Base-by-base conservation (phyloP, 2,329 filamentous ascomycete species). In the Cladosporium sp. region DNA sequence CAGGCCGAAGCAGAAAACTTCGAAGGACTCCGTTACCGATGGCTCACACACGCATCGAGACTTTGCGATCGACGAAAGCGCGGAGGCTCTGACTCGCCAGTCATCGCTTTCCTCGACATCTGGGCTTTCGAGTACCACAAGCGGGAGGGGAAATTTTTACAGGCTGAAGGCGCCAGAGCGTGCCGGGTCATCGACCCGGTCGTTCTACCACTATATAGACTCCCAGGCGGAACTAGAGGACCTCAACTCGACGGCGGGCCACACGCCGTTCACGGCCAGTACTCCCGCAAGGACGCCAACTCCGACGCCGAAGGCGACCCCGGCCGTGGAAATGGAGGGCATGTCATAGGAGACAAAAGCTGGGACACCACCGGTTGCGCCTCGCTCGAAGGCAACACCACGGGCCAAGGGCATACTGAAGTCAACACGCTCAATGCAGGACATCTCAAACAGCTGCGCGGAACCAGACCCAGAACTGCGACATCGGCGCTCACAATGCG, bases 11-110 rank as follows among this genome's bases (percentile, higher is more conserved):
- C 20, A 15, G 25, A 32, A 12, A 32, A 35, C 28, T 13, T 55
- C 34, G 51, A 55, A 19, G 39, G 35, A 36, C 40, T 45, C 20
- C 51, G 40, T 28, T 47, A 45, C n/a, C 51, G 40, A 17, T 55
- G 51, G 51, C 51, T 55, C 51, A 55, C 51, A 20, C 51, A 55
- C 39, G 51, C 39, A n/a, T 55, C 51, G 19, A 15, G 19, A n/a
- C 42, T 55, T 28, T 45, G 51, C 28, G 32, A 32, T 28, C 9
- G 32, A 32, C 32, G 51, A 32, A 20, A 45, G 32, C 28, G 25
- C 8, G 19, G 51, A 36, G 24, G 32, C 24, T 35, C 51, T 47
- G 15, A 45, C 39, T 13, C 51, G 20, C 12, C 40, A 44, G 13
- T 42, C 39, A n/a, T 47, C 51, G 8, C 28, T 28, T 36, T 35